Evolutionary conservation across 169 alveolate species (phyloP).

Genomic region (Plasmodium coatneyi): DNA sequence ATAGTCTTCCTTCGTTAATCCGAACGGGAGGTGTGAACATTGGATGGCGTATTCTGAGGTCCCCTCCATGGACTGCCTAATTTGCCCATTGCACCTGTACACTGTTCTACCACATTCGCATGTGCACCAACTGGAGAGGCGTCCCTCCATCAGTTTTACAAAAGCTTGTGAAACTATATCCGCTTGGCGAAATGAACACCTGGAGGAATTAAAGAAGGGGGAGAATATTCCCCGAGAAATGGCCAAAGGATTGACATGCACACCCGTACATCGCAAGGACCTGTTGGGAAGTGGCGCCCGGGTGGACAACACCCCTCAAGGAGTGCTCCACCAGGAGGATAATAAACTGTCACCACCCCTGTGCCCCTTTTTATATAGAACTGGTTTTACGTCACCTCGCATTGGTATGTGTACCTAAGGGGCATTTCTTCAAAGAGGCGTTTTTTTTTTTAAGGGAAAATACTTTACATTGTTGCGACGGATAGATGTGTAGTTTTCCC

Average conservation of each 20-base stretch:
- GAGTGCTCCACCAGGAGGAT: not conserved
- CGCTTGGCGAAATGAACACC: not conserved
- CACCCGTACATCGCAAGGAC: not conserved
- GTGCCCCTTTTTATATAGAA: not conserved
- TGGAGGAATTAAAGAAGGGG: not conserved
- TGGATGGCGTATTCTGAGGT: not conserved
- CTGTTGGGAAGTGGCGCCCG: not conserved
- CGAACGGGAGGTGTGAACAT: not conserved
- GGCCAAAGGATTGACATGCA: not conserved
- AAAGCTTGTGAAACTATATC: not conserved
- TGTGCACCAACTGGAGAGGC: not conserved
- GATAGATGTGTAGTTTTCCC: not conserved
- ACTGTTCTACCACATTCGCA: not conserved
- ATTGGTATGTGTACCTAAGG: not conserved
- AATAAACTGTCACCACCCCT: not conserved
- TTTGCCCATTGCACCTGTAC: not conserved
- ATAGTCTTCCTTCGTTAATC: not conserved
- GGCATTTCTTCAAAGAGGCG: not conserved
- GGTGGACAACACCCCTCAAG: not conserved
- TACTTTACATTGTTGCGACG: not conserved
- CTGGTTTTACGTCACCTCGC: not conserved
- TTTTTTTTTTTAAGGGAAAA: not conserved
- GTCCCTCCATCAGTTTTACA: not conserved
- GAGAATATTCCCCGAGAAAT: not conserved
- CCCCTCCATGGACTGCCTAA: not conserved